These are phyloP conservation scores for Aciculosporium take DNA, from an alignment of 2,329 filamentous ascomycete species.

Conservation along the genomic window DNA sequence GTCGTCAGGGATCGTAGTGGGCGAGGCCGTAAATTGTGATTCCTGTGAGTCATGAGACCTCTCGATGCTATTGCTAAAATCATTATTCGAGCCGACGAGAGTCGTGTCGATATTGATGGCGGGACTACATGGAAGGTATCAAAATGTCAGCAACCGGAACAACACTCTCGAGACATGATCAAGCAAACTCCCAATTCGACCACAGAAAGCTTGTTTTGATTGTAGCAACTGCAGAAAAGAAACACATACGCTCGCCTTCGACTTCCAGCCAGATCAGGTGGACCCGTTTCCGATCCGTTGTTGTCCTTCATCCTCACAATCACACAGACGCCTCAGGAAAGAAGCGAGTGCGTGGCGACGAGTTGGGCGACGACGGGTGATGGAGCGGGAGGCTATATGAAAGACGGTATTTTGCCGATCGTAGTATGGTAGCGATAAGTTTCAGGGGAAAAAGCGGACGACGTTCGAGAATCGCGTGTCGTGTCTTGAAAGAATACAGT, in stretches of 20 bases:
- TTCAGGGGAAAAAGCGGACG: neutral
- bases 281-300: slow-evolving; percentile 9
- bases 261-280: slow-evolving; percentile 9
- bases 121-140: slow-evolving; percentile 22
- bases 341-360: slow-evolving; percentile 3
- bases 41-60: slow-evolving; percentile 14
- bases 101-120: slow-evolving; percentile 43
- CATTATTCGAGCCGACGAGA: slow-evolving; percentile 16
- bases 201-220: neutral
- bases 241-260: slow-evolving; percentile 26
- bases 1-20: slow-evolving; percentile 24
- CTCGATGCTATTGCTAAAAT: slow-evolving; percentile 14
- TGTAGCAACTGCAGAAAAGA: neutral
- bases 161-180: neutral
- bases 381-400: slow-evolving; percentile 5
- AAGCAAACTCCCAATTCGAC: neutral
- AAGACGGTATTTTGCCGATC: neutral
- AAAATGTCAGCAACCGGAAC: neutral
- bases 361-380: neutral
- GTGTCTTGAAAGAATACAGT: neutral
- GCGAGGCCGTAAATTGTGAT: slow-evolving; percentile 14
- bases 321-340: slow-evolving; percentile 10
- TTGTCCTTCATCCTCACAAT: slow-evolving; percentile 11
- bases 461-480: neutral
- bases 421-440: neutral